Conservation (phyloP, 2,329 filamentous ascomycete species). For the Cladosporium velox region DNA sequence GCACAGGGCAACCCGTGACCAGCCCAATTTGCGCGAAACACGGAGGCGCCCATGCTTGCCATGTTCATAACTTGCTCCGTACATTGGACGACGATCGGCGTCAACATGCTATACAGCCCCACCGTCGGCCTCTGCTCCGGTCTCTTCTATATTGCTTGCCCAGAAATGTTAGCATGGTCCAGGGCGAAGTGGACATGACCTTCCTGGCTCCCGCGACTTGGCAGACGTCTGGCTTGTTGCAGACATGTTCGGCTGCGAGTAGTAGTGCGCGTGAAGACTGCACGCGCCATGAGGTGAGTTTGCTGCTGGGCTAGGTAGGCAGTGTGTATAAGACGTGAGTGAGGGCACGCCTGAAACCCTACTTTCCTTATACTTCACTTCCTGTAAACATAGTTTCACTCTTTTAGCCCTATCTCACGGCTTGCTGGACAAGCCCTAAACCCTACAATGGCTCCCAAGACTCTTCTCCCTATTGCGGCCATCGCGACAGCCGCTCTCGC, state of each 20-base stretch:
- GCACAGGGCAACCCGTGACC: background rate
- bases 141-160: constrained; percentile 13
- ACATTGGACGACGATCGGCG: constrained; percentile 1
- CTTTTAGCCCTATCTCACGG: background rate
- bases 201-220: background rate
- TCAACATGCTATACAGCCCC: background rate
- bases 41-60: constrained; percentile 8
- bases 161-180: background rate
- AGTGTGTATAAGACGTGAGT: constrained; percentile 3
- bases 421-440: constrained; percentile 15
- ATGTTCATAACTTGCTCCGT: constrained; percentile 1
- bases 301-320: background rate
- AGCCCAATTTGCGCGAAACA: constrained; percentile 8
- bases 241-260: background rate
- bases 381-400: background rate
- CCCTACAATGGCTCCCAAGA: constrained; percentile 15
- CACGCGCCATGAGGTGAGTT: background rate
- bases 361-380: background rate
- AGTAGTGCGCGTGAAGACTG: background rate
- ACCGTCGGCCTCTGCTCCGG: background rate
- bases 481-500: constrained; percentile 13
- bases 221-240: constrained; percentile 5
- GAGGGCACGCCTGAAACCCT: constrained; percentile 5
- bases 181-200: background rate
- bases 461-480: constrained; percentile 14